Evolutionary conservation across 75 land plant species (phyloP), one percentile per base, ranked within the genome.

Genomic region (Sequoia sempervirens): DNA sequence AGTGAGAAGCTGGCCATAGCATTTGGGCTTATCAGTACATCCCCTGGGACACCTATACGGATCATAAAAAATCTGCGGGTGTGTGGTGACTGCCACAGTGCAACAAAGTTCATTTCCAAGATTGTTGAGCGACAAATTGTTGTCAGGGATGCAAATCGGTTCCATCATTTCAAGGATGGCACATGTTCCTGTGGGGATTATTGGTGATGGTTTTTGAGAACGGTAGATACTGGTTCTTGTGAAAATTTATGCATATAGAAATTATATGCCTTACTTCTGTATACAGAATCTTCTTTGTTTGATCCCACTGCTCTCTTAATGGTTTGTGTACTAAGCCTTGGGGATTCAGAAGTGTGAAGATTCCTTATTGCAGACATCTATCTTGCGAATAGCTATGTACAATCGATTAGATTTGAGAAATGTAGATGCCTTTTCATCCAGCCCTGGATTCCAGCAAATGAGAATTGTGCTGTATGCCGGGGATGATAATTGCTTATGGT

Each of bases 1-100:
- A 41, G 85, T 41, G 85, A 81, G 83, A 84, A 84, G 83, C 79
- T 84, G 56, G 85, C 85, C 37, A 76, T 84, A 0, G 85, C 85
- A 17, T 84, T 46, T 84, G 85, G 56, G 46, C 85, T 84, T 30
- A 52, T 84, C 46, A 84, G 40, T 41, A 45, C 85, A 47, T 47
- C 46, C 36, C 40, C 82, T 40, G 83, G 83, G 26, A 52, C 46
- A 20, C 37, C 83, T 54, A 81, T 84, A 20, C 74, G 37, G 11
- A 76, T 72, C 45, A 72, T 45, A 14, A 83, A 72, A 15, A 83
- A 83, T 54, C 30, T 72, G 74, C 81, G 84, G 28, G 41, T 83
- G 20, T 83, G 84, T 72, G 79, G 41, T 66, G 81, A 83, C 32
- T 83, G 84, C 30, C 84, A 83, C 47, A 38, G 28, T 72, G 81